Conservation (phyloP, 768 basidiomycete species). For the Dendrothele bispora region DNA sequence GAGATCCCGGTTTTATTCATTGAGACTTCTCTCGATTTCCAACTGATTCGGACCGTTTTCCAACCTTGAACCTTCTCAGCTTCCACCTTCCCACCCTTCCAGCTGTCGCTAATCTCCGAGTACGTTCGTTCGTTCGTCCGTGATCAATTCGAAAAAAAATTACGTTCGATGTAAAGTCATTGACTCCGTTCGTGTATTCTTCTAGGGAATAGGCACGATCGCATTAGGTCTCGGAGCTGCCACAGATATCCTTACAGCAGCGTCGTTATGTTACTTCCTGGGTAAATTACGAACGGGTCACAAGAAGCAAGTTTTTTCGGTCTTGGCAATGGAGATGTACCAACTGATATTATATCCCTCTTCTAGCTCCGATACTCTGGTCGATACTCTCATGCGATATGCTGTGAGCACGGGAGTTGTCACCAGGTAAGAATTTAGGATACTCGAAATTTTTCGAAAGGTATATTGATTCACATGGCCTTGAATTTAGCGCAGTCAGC, state of each 20-base stretch:
- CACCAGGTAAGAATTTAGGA: neutral
- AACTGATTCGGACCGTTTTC: too few relatives aligned
- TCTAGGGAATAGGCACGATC: neutral
- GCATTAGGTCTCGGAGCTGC: neutral
- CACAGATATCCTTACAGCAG: neutral
- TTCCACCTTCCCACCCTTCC: neutral
- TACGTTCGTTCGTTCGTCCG: neutral
- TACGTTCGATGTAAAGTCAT: too few relatives aligned
- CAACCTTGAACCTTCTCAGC: neutral
- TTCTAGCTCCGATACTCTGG: neutral
- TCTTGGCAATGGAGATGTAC: neutral
- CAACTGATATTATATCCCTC: neutral
- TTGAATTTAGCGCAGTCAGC: neutral
- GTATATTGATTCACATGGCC: neutral
- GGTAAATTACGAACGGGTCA: neutral
- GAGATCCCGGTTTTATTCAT: neutral
- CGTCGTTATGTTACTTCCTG: neutral
- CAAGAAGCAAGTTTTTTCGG: neutral
- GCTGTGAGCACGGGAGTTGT: neutral
- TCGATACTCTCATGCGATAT: neutral
- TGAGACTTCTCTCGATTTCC: neutral
- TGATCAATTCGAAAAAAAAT: too few relatives aligned
- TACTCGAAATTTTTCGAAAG: neutral
- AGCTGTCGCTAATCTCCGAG: neutral
- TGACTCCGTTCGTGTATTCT: neutral